Percentiles rank a stretch among this genome's conserved stretches.
Conservation (phyloP, 495 filamentous ascomycete species). For the Aspergillus haitiensis region DNA sequence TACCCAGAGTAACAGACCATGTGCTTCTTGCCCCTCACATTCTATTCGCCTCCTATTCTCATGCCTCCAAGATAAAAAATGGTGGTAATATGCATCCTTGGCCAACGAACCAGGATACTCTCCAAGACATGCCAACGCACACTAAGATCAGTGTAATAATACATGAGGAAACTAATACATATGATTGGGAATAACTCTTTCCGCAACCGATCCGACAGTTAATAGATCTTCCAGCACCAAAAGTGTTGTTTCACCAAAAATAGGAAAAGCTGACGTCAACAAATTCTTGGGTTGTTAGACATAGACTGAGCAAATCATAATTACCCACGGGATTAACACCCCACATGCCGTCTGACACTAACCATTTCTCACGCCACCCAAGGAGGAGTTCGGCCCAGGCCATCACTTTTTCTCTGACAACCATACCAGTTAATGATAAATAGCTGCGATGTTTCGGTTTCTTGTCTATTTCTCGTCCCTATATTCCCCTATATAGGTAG, state of each 20-base stretch:
- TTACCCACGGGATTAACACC: background rate
- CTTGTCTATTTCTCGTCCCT: background rate
- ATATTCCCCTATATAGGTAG: too few relatives aligned
- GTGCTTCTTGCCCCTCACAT: too few relatives aligned
- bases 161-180: background rate
- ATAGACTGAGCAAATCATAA: slow-evolving; percentile 7
- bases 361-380: slow-evolving; percentile 1
- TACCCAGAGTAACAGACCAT: too few relatives aligned
- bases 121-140: slow-evolving; percentile 5
- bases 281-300: background rate
- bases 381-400: background rate
- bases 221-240: background rate
- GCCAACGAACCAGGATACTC: background rate
- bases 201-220: background rate
- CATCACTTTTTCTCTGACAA: background rate
- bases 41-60: too few relatives aligned
- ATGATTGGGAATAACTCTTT: background rate
- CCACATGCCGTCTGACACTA: background rate
- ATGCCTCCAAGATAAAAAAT: too few relatives aligned
- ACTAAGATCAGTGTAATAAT: background rate
- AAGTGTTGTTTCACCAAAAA: slow-evolving; percentile 17
- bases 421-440: background rate
- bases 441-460: background rate
- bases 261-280: slow-evolving; percentile 19
- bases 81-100: background rate